A percentile compares a stretch with the other conserved stretches of the same genome.
Conservation (phyloP, 2,329 filamentous ascomycete species). For the Botrytis aclada region DNA sequence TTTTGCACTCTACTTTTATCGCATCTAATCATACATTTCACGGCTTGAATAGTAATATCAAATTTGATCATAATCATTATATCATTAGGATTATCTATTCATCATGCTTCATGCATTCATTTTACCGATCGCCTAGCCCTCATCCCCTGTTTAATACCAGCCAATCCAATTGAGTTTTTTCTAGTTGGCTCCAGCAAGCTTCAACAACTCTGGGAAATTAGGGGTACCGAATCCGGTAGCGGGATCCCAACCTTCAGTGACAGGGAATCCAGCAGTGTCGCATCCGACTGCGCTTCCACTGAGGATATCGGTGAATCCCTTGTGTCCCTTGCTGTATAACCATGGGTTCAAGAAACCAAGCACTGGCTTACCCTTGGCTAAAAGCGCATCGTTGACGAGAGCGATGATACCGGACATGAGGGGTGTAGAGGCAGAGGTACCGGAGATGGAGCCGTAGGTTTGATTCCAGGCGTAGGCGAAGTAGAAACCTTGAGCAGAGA, state of each 20-base stretch:
- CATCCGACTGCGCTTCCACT: conserved; percentile 41
- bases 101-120: background rate
- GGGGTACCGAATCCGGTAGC: conserved; percentile 41
- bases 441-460: conserved; percentile 42
- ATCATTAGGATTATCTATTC: conserved; percentile 6
- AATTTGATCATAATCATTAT: background rate
- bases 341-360: conserved; percentile 46
- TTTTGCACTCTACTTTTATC: background rate
- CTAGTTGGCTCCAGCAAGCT: background rate
- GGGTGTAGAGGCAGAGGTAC: conserved; percentile 54
- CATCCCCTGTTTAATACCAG: no score
- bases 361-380: conserved; percentile 47
- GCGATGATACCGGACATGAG: conserved; percentile 55
- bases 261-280: conserved; percentile 32
- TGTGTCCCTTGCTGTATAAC: conserved; percentile 40
- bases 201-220: conserved; percentile 11
- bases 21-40: background rate
- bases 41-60: background rate
- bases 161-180: background rate
- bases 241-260: conserved; percentile 39
- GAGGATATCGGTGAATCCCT: conserved; percentile 42
- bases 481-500: conserved; percentile 56
- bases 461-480: conserved; percentile 45
- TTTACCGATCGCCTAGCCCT: background rate
- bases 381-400: conserved; percentile 59